phyloP scores from a whole-genome alignment of 345 rosid species.

The Acer yangbiense region DNA sequence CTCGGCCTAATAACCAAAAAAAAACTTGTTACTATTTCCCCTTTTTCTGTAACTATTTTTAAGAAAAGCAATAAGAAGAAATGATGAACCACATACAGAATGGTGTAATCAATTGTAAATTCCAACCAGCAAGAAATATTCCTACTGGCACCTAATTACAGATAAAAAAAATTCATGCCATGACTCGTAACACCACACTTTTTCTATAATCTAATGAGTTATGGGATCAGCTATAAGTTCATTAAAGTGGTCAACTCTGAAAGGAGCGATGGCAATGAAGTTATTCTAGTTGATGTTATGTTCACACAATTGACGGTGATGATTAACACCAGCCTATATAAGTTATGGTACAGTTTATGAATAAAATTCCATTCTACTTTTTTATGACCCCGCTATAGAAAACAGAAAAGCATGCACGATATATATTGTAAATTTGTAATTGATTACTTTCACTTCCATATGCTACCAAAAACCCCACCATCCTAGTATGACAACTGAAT shows the following conservation, averaged over 20 bases:
- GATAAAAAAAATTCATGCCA: neutral
- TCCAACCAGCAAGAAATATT: neutral
- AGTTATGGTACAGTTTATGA: neutral
- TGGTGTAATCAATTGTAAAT: neutral
- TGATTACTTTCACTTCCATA: neutral
- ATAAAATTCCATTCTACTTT: no score
- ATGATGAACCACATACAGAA: neutral
- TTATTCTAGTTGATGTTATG: neutral
- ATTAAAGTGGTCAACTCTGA: neutral
- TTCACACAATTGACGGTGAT: neutral
- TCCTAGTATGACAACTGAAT: constrained; percentile 1
- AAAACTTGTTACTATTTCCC: neutral
- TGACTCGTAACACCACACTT: neutral
- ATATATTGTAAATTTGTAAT: neutral
- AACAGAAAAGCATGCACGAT: neutral
- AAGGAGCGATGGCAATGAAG: neutral
- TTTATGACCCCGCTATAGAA: neutral
- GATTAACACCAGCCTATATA: neutral
- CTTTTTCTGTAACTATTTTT: neutral
- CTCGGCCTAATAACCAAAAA: constrained; percentile 42
- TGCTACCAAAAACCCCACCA: neutral
- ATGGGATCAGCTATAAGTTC: neutral
- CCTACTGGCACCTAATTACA: neutral
- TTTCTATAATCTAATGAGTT: neutral
- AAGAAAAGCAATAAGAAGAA: neutral